Evolutionary conservation across 176 grass and related monocot genomes (phyloP), one percentile per base, ranked within the genome.

Genomic region (Oropetium thomaeum): DNA sequence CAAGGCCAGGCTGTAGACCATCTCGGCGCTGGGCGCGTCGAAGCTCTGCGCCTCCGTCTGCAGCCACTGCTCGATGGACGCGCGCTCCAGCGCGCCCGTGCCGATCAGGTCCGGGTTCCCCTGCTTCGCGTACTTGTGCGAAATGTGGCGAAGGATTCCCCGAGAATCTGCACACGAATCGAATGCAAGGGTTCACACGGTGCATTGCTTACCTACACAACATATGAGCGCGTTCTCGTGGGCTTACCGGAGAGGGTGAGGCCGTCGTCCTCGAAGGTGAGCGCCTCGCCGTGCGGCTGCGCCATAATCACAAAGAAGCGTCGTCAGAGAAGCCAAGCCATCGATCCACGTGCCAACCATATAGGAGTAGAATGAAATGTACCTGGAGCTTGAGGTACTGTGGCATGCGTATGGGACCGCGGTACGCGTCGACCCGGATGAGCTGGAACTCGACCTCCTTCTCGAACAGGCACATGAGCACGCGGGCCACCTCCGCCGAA

Each of bases 51-150:
- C 88, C 85, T 97, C 94, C 5, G 94, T 97, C 67, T 87, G 83
- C 78, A 97, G 94, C 94, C 94, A 97, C 73, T 97, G 94, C 76
- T 97, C 94, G 61, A 97, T 97, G 76, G 90, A 80, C 38, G 94
- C 88, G 30, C 94, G 85, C 82, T 97, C 90, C 32, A 97, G 88
- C 33, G 90, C 81, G 8, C 94, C 94, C 16, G 85, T 44, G 45
- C 90, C 90, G 34, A 97, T 85, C 49, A 97, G 81, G 30, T 93
- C 70, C 30, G 72, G 83, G 86, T 93, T 83, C 47, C 90, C 90
- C 65, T 91, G 64, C 53, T 58, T 89, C 20, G 83, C 70, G 78
- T 97, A 97, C 62, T 87, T 84, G 77, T 97, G 77, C 10, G 94
- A 82, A 43, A 97, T 75, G 80, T 91, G 86, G 4, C 94, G 90